Base-by-base conservation (phyloP, 305 asterid genomes). In the Solanum hybrid region DNA sequence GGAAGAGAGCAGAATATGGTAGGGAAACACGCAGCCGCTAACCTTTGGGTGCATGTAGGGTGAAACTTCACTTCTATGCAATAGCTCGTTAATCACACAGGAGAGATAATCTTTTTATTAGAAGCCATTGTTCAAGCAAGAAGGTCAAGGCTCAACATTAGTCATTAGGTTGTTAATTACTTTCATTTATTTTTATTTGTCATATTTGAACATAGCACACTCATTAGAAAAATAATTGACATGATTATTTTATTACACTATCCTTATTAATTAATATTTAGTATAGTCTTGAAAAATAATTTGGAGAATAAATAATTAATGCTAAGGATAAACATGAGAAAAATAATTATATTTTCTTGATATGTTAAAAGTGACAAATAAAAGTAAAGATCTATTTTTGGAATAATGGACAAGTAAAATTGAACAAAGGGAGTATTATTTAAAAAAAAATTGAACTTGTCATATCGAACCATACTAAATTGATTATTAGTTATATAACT, bases 41-140 rank as follows among this genome's bases (percentile, higher is more conserved):
- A 35, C 0, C n/a, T 51, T 51, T 16, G n/a, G 20, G n/a, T 51
- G n/a, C 2, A 51, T 2, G 0, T 51, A 51, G 9, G n/a, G 9
- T 51, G 18, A 51, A 51, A 51, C 18, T 6, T 0, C 67, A 16
- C n/a, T 51, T 0, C 8, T 51, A 51, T 16, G 67, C n/a, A 16
- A 51, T 51, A 51, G n/a, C 0, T 51, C 10, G n/a, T 0, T 0
- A 51, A 51, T 0, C 67, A 51, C 64, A 46, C 2, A 1, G 20
- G 64, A 46, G 8, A 46, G 67, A 51, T 16, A 16, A 51, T 2
- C 1, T 16, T 16, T 51, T 16, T 51, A 16, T 51, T 0, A 0
- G n/a, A 16, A 51, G 67, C 67, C 67, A 51, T 51, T 16, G 22
- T 51, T 51, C 22, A 51, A 12, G 51, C 51, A 46, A 51, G 64